Evolutionary conservation across 352 stramenopile species (phyloP).

Genomic region (Labyrinthula sp.): DNA sequence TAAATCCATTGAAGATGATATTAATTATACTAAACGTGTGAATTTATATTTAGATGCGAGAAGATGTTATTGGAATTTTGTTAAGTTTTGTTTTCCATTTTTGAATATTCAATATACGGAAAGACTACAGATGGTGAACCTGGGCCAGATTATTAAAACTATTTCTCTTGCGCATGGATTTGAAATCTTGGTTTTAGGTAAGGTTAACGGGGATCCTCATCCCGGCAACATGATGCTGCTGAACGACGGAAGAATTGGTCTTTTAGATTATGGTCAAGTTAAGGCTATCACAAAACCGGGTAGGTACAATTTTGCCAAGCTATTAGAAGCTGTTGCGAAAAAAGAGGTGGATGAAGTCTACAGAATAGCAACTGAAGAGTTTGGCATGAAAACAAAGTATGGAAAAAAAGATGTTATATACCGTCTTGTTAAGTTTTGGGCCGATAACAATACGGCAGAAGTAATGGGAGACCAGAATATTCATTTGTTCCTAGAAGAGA

Average conservation of each 20-base stretch:
- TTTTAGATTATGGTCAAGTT: slow-evolving; percentile 72
- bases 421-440: slow-evolving; percentile 54
- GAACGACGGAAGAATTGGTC: slow-evolving; percentile 54
- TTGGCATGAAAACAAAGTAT: slow-evolving; percentile 48
- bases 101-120: slow-evolving; percentile 32
- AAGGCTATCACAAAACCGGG: slow-evolving; percentile 20
- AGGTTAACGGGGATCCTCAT: slow-evolving; percentile 67
- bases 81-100: slow-evolving; percentile 29
- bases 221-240: slow-evolving; percentile 68
- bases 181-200: slow-evolving; percentile 69
- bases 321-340: slow-evolving; percentile 55
- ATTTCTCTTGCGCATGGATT: slow-evolving; percentile 65
- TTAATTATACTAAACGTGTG: too few relatives aligned
- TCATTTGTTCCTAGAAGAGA: slow-evolving; percentile 54
- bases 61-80: too few relatives aligned
- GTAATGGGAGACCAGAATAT: slow-evolving; percentile 57
- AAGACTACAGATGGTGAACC: slow-evolving; percentile 43
- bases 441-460: slow-evolving; percentile 53
- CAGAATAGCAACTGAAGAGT: slow-evolving; percentile 47
- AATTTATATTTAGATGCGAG: slow-evolving; percentile 34
- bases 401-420: slow-evolving; percentile 56
- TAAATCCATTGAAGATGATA: slow-evolving; percentile 30
- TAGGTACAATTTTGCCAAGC: slow-evolving; percentile 46
- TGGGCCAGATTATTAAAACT: slow-evolving; percentile 53
- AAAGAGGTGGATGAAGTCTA: slow-evolving; percentile 50